Base-by-base conservation (phyloP, 768 basidiomycete species). In the Hygrocybe punicea region DNA sequence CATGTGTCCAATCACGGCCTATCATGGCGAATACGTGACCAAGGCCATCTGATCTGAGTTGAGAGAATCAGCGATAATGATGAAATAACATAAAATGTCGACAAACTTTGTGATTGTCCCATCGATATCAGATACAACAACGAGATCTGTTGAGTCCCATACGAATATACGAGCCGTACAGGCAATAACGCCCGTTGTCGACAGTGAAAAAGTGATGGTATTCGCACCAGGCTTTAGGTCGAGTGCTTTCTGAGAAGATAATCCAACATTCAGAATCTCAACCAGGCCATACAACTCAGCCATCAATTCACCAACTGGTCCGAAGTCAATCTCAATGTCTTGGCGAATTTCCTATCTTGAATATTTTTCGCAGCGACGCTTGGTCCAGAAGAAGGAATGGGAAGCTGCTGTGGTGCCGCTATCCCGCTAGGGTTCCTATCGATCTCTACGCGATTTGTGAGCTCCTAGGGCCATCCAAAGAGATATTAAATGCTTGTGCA, bases 1-100 rank as follows among this genome's bases (percentile, higher is more conserved):
- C 77, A 70, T 98, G 96, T 2, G 96, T 98, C 97, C 96, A 98
- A 69, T 98, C 96, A 8, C 95, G 85, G 7, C 96, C 97, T 61
- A 98, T 94, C 83, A 97, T 93, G 2, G 94, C 95, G 65, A 97
- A 94, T 50, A 99, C 87, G 67, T 98, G 96, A 0, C 96, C 96
- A 6, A 98, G 76, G 1, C 93, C 96, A 71, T 98, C 96, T 2
- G 95, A 98, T 69, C 93, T 96, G 63, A 19, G 5, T 13, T 6
- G 4, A 45, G 39, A 11, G 5, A 16, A 11, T 14, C 4, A 42
- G 39, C 14, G 39, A 19, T 4, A 42, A 42, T 42, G 11, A 23
- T n/a, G 6, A 6, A 9, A 47, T 42, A 16, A 47, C 17, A 45
- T 13, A 21, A 47, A 13, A 23, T 10, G 40, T 16, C 14, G 14